These are phyloP conservation scores for Backusella macrospora DNA, from an alignment of 192 early-diverging fungal species.

Conservation along the genomic window DNA sequence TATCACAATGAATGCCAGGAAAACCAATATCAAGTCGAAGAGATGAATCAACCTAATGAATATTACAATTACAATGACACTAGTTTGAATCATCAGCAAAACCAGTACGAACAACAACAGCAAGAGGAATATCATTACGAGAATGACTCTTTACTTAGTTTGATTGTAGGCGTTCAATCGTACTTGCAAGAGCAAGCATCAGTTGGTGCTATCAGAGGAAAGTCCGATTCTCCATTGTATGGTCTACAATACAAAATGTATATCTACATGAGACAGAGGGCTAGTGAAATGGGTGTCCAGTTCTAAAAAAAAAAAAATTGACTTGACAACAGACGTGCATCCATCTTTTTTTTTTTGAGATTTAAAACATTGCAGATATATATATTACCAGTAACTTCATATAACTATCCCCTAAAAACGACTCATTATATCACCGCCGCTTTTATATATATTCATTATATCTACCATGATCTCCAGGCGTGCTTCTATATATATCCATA, in stretches of 20 bases:
- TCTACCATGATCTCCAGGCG: too few species aligned
- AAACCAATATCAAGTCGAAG: not conserved
- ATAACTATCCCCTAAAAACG: not conserved
- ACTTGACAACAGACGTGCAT: too few species aligned
- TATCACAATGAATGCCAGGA: not conserved
- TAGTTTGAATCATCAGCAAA: not conserved
- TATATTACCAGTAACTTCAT: not conserved
- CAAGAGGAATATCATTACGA: not conserved
- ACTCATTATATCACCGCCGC: slow-evolving; percentile 9
- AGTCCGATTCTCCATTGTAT: slow-evolving; percentile 34
- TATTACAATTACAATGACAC: not conserved
- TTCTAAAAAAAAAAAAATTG: too few species aligned
- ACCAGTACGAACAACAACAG: not conserved
- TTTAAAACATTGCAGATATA: slow-evolving; percentile 1
- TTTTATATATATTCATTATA: not conserved
- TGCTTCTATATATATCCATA: not conserved
- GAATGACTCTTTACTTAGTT: slow-evolving; percentile 5
- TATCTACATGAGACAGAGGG: slow-evolving; percentile 35
- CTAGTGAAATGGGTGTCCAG: slow-evolving; percentile 31
- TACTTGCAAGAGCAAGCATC: not conserved
- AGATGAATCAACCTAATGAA: not conserved
- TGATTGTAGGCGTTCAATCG: not conserved
- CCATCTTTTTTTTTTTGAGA: slow-evolving; percentile 6
- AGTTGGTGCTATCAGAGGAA: slow-evolving; percentile 2
- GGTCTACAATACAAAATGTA: slow-evolving; percentile 41